Base-by-base conservation (phyloP, 2,329 filamentous ascomycete species). In the Mycosphaerella arachidis region DNA sequence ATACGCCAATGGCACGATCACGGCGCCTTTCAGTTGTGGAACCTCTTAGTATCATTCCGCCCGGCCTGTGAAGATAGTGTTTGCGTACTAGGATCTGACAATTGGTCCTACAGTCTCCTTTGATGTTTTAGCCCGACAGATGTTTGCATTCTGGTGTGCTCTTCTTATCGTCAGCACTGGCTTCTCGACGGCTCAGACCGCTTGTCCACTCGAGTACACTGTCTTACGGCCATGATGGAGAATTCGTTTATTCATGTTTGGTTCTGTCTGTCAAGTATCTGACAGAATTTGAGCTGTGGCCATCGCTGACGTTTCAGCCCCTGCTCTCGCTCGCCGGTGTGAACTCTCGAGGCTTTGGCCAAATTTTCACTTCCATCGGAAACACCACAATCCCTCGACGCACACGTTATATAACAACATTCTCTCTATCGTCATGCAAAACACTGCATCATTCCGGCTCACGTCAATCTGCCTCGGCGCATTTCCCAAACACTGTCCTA, bases 1-100 rank as follows among this genome's bases (percentile, higher is more conserved):
- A 5, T 72, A 74, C 60, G 61, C 50, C 16, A 48, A 48, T 54
- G 58, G 58, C 9, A 57, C 54, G 4, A 57, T 60, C 27, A 57
- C 58, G 29, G 50, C 33, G 13, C 58, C 58, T n/a, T 60, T 60
- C 31, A 57, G 54, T 18, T 60, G 58, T 45, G 40, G 50, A n/a
- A 52, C 50, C 5, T 13, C 27, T 35, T 52, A 52, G 50, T 5
- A n/a, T 43, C 16, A n/a, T n/a, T 18, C 13, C 18, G n/a, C n/a
- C 18, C 6, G 7, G 13, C 7, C 7, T 43, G 18, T n/a, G 40
- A 43, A 8, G n/a, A n/a, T n/a, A n/a, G 13, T n/a, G 40, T 8
- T n/a, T 7, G 13, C 18, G 5, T 43, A 43, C 13, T 43, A 8
- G 16, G 40, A 43, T 35, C 7, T 35, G 31, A 43, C 16, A 43